Base-by-base conservation (phyloP, 1,139 yeast genomes). In the Williopsis jadinii region DNA sequence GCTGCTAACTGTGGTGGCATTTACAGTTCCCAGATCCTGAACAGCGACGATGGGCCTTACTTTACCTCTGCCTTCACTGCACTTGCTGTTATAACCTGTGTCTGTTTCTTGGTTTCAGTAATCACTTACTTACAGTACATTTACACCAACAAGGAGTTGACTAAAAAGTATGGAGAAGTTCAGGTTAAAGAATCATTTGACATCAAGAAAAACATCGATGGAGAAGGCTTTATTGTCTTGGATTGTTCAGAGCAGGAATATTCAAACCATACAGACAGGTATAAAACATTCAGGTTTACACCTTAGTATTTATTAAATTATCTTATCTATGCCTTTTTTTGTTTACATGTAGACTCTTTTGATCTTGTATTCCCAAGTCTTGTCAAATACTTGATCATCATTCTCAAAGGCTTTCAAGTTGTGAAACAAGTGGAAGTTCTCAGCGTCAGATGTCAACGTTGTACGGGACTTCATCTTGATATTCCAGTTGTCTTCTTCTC, bases 401-500 rank as follows among this genome's bases (percentile, higher is more conserved):
- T 53, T 51, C 41, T 60, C 63, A 41, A 40, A 58, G 1, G 65
- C 66, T 30, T 46, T 53, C 14, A 60, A 35, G 32, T 50, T 40
- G 34, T 58, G 55, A 31, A 47, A 38, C 32, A 60, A 38, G 31
- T 44, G 38, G 45, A 59, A 57, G 43, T 54, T 55, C 1, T 52
- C 51, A 5, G 40, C 40, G 37, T 64, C 68, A 2, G 62, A 43
- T 12, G 49, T 54, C 53, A 66, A 43, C 2, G 47, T 42, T 4
- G 68, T 58, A 15, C 45, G 46, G n/a, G 61, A 53, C 35, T 56
- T 59, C 27, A 65, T 32, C 38, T 54, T 62, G 34, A 61, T 57
- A 11, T 56, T 50, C 70, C 70, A 67, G 33, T 49, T 34, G 34
- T 50, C 55, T 38, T 58, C 56, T 4, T 53, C 61, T 49, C 69